Base-by-base conservation (phyloP, 2,329 filamentous ascomycete species). In the Tolypocladium inflatum region DNA sequence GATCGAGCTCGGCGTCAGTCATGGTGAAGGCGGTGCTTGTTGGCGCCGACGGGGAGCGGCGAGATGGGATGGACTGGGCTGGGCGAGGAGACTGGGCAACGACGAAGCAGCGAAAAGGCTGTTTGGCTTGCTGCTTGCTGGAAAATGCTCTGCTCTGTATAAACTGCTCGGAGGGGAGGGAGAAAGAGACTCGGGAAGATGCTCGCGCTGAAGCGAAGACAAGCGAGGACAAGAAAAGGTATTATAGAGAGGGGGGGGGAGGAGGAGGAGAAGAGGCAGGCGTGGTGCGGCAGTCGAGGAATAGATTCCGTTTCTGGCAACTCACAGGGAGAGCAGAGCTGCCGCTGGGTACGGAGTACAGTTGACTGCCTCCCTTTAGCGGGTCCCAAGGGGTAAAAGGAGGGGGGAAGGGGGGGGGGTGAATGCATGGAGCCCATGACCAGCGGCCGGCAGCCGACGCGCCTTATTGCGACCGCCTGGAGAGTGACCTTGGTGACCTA, bases 1-100 rank as follows among this genome's bases (percentile, higher is more conserved):
- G 82, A 70, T 90, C 85, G 69, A 89, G 81, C 70, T 90, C 87
- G 64, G 82, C 81, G 76, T 90, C 87, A 63, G 86, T 80, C 66
- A 73, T 68, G 62, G 67, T 70, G 65, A 65, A 30, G 48, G 42
- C 41, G 17, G 30, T 41, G 39, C 45, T 66, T 56, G 58, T 55
- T 63, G 59, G 30, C 54, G 42, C 23, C 30, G 45, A 37, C 15
- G 9, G 50, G 56, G 48, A 52, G 38, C n/a, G 45, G n/a, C 19
- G 35, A 53, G 33, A 43, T 19, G 48, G 35, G 56, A 50, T 42
- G 33, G 43, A 51, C 23, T 9, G 38, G 39, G 30, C 10, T n/a
- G 17, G 45, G 41, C 13, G 41, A 17, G 1, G 43, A 23, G 21
- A 19, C 17, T n/a, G 55, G 38, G 7, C 57, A 52, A 38, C 33